These are phyloP conservation scores for Suhomyces kilbournensis DNA, from an alignment of 805 yeast species.

Conservation along the genomic window DNA sequence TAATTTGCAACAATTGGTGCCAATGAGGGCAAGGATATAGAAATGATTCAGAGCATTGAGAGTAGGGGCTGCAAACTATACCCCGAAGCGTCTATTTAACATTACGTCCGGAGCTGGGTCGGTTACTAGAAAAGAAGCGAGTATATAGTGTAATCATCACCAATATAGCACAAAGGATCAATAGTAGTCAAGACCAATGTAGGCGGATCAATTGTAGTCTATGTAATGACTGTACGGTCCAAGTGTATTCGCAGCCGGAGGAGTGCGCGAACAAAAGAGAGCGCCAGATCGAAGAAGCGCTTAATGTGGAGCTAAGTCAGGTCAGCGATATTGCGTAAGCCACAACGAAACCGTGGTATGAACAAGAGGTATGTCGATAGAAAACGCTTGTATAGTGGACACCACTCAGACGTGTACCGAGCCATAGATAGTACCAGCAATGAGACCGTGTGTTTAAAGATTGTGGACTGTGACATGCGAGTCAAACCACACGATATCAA, in stretches of 20 bases:
- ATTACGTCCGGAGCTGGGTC: background rate
- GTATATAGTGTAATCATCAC: background rate
- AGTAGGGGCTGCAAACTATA: background rate
- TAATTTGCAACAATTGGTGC: background rate
- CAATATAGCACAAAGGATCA: background rate
- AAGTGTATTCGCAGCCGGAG: background rate
- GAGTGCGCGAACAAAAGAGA: background rate
- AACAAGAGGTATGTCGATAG: conserved; percentile 15
- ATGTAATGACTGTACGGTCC: background rate
- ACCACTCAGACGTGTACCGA: conserved; percentile 31
- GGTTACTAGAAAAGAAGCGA: background rate
- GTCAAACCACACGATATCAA: conserved; percentile 35
- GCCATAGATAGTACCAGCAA: conserved; percentile 14
- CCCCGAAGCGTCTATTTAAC: background rate
- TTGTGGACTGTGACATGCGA: conserved; percentile 36
- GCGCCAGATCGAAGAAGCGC: background rate
- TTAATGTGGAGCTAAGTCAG: background rate
- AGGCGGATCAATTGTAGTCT: background rate
- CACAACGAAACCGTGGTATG: background rate
- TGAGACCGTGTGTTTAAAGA: conserved; percentile 23
- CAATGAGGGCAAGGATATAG: background rate
- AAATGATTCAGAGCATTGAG: background rate
- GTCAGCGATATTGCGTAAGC: background rate
- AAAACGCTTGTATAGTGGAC: conserved; percentile 30
- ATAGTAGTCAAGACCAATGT: background rate